Evolutionary conservation across 306 rosid genomes (phyloP).

Genomic region (Quercus mongolica): DNA sequence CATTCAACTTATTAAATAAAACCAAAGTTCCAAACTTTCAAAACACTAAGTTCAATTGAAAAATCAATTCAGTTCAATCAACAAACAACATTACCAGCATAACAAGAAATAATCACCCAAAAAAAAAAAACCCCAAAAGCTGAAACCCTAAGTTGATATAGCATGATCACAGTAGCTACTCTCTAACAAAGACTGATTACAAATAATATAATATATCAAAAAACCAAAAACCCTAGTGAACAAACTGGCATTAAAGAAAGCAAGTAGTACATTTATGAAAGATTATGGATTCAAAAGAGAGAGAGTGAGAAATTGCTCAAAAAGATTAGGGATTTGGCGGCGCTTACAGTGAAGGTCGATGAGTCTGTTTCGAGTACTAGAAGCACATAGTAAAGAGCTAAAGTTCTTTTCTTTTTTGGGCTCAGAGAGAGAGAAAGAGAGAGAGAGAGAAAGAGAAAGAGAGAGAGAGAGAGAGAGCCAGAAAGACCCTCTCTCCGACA

Average conservation of each 20-base stretch:
- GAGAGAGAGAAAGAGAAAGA: background rate
- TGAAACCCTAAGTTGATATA: background rate
- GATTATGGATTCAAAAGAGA: background rate
- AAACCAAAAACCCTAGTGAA: constrained; percentile 9
- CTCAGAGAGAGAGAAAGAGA: background rate
- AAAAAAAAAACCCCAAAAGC: background rate
- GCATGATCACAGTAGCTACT: constrained; percentile 4
- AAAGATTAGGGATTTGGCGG: constrained; percentile 32
- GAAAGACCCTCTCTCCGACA: constrained; percentile 21
- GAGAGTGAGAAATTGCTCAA: background rate
- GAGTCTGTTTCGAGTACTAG: constrained; percentile 15
- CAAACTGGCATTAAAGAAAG: background rate
- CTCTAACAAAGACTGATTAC: constrained; percentile 13
- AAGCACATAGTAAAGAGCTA: constrained; percentile 2
- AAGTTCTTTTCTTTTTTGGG: background rate
- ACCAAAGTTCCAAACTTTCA: background rate
- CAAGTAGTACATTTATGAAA: background rate
- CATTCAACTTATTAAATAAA: background rate
- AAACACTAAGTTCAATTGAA: background rate
- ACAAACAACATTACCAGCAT: background rate
- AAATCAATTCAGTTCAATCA: background rate
- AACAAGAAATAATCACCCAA: background rate
- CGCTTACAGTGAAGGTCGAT: constrained; percentile 21
- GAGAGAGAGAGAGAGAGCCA: background rate
- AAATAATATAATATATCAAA: constrained; percentile 12